These are phyloP conservation scores for Marchantia polymorpha DNA, from an alignment of 225 moss, liverwort and hornwort species.

Conservation along the genomic window DNA sequence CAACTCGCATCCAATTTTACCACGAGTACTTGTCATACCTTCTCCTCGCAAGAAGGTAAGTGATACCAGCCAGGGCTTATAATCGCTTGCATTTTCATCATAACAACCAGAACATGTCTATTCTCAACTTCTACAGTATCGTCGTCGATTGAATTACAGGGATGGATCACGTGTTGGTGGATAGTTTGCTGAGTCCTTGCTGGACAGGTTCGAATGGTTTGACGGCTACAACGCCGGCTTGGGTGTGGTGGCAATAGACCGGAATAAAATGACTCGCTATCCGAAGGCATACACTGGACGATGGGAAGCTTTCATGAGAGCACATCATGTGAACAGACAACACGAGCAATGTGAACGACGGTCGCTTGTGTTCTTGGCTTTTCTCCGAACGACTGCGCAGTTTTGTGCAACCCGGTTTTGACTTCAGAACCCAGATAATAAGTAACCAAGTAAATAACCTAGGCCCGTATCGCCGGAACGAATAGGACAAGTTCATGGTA, in stretches of 20 bases:
- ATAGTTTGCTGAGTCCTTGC: conserved; percentile 12
- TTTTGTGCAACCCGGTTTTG: no score
- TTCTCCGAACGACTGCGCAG: no score
- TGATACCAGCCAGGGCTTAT: neutral
- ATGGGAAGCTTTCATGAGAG: neutral
- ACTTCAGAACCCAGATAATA: no score
- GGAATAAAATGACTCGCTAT: neutral
- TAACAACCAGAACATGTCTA: neutral
- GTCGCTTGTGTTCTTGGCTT: no score
- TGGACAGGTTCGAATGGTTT: conserved; percentile 21
- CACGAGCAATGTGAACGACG: neutral
- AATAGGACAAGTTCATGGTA: no score
- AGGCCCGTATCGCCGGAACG: no score
- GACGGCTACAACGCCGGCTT: conserved; percentile 14
- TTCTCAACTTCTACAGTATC: neutral
- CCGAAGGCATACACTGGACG: conserved; percentile 5
- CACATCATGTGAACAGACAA: neutral
- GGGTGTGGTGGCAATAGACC: conserved; percentile 5
- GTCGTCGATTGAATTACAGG: neutral
- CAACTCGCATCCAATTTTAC: conserved; percentile 37
- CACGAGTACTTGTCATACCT: conserved; percentile 35
- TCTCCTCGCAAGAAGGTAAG: conserved; percentile 37
- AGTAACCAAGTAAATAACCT: no score
- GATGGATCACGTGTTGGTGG: neutral
- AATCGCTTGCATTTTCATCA: neutral